Conservation (phyloP, 768 basidiomycete genomes). For the Lactifluus volemus region DNA sequence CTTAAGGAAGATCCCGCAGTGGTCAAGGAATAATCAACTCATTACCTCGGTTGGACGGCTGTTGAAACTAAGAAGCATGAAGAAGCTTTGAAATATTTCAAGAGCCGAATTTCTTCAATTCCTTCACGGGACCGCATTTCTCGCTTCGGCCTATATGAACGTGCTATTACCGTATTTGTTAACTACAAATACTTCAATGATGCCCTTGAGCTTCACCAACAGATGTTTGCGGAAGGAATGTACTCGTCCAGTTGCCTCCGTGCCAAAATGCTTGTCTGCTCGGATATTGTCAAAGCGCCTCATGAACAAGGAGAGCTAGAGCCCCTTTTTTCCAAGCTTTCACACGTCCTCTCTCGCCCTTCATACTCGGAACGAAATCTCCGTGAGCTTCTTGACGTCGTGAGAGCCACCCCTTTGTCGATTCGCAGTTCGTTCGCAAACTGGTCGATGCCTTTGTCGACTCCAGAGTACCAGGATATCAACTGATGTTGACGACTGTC, state of each 20-base stretch:
- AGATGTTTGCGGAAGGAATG: slow-evolving; percentile 35
- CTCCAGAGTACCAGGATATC: slow-evolving; percentile 3
- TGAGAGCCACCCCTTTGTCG: slow-evolving; percentile 11
- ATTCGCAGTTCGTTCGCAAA: slow-evolving; percentile 11
- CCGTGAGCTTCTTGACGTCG: slow-evolving; percentile 28
- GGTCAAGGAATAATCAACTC: background rate
- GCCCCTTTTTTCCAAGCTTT: slow-evolving; percentile 19
- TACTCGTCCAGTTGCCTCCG: slow-evolving; percentile 31
- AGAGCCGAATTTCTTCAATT: background rate
- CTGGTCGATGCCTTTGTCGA: slow-evolving; percentile 15
- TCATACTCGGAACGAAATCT: slow-evolving; percentile 21
- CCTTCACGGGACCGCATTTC: background rate
- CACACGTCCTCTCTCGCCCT: slow-evolving; percentile 23
- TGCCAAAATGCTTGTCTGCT: slow-evolving; percentile 32
- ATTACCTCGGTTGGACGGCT: background rate
- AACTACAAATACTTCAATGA: slow-evolving; percentile 29
- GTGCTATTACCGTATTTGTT: slow-evolving; percentile 35
- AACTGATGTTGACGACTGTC: slow-evolving; percentile 15
- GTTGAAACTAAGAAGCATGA: slow-evolving; percentile 1
- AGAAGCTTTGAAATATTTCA: background rate
- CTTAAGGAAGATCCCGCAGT: background rate
- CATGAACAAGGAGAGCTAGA: slow-evolving; percentile 18
- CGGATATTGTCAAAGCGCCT: slow-evolving; percentile 24
- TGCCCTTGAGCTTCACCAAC: slow-evolving; percentile 34
- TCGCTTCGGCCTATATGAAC: slow-evolving; percentile 27